Base-by-base conservation (phyloP, 2,329 filamentous ascomycete species). In the Thielaviopsis populi region DNA sequence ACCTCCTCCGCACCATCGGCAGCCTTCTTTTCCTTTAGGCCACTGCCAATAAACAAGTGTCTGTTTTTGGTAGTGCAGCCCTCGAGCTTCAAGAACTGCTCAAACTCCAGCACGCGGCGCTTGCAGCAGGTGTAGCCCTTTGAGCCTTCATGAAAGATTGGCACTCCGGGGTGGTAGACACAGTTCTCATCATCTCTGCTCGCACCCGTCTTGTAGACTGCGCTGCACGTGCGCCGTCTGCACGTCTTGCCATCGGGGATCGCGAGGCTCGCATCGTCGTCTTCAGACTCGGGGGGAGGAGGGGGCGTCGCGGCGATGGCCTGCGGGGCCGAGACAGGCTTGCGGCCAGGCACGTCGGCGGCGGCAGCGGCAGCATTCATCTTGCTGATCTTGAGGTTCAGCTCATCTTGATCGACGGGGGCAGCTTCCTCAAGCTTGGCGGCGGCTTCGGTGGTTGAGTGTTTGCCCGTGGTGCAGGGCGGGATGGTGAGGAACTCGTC, bases 91-190 rank as follows among this genome's bases (percentile, higher is more conserved):
- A 99, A 85, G 75, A 99, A 99, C 74, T 97, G 87, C 73, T 99
- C 91, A 74, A 99, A 99, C 72, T 99, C 94, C 66, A 99, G 77
- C 65, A 99, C 94, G 43, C 91, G 83, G 70, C 90, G 81, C 82
- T 97, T 97, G 77, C 94, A 99, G 79, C 94, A 99, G 66, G 85
- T 91, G 80, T 94, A 99, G 1, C 94, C 94, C 78, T 99, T 99
- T 76, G 89, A 95, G 42, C 94, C 94, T 77, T 99, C 94, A 74
- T 99, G 94, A 77, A 99, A 99, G 69, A 99, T 86, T 27, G 94
- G 89, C 24, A 82, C 83, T 3, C 94, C 94, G 0, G 94, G 91
- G 75, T 99, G 94, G 71, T 95, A 86, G 58, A 89, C 80, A 72
- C 94, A 99, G 67, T 83, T 79, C 77, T 96, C 91, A 0, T 79